These are phyloP conservation scores for Limnomonas spitsbergensis DNA, from an alignment of 139 green algal genomes.

Conservation along the genomic window DNA sequence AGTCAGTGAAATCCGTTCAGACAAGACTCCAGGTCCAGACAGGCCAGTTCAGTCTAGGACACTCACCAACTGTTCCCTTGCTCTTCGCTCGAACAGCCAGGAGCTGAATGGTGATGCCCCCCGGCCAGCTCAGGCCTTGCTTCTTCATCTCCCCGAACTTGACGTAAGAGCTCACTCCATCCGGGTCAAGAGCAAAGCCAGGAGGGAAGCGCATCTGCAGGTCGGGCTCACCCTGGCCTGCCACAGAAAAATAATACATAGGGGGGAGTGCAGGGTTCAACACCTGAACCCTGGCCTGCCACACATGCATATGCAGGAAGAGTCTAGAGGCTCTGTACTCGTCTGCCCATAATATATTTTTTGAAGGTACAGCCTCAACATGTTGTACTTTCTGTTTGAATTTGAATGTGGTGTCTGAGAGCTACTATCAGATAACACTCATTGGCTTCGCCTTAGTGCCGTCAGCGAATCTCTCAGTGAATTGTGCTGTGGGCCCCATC, in stretches of 20 bases:
- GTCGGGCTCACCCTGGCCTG: conserved; percentile 60
- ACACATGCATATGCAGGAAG: too few relatives aligned
- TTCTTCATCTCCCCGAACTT: conserved; percentile 65
- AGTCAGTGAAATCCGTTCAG: too few relatives aligned
- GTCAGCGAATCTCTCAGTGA: conserved; percentile 48
- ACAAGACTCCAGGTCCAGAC: too few relatives aligned
- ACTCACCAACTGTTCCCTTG: conserved; percentile 62
- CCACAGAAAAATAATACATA: too few relatives aligned
- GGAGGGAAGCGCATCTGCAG: conserved; percentile 76
- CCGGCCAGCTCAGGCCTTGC: conserved; percentile 30
- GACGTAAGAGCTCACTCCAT: conserved; percentile 79
- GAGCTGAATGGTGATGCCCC: conserved; percentile 79
- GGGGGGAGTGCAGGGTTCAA: too few relatives aligned
- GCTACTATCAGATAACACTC: conserved; percentile 53
- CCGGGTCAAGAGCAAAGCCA: conserved; percentile 69
- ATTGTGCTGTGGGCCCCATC: conserved; percentile 28
- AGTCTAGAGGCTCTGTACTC: too few relatives aligned
- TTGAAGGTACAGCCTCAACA: too few relatives aligned
- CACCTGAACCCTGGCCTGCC: too few relatives aligned
- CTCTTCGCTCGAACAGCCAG: conserved; percentile 65
- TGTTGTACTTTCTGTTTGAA: too few relatives aligned
- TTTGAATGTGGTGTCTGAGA: conserved; percentile 30
- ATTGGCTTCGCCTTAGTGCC: conserved; percentile 31
- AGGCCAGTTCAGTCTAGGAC: background rate
- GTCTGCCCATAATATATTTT: too few relatives aligned